phyloP scores from a whole-genome alignment of 345 rosid genomes.

The Abelmoschus esculentus region DNA sequence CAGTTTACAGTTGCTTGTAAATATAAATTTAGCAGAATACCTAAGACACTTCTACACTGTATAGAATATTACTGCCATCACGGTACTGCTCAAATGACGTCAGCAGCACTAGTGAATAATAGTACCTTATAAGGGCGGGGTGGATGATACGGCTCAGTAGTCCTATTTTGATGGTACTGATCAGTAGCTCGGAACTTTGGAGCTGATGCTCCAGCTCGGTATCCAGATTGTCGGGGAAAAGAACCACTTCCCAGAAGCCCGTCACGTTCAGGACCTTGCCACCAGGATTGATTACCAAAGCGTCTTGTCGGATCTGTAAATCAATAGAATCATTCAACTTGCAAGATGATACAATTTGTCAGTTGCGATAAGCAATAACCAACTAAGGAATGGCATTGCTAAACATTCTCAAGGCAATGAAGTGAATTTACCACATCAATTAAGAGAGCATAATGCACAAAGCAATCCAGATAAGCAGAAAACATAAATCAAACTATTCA shows the following conservation, averaged over 20 bases:
- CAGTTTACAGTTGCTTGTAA: not conserved
- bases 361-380: not conserved
- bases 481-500: constrained; percentile 1
- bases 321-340: constrained; percentile 9
- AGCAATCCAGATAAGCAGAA: constrained; percentile 1
- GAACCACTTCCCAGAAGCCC: constrained; percentile 98
- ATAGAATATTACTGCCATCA: not conserved
- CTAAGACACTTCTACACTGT: not conserved
- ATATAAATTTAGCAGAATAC: not conserved
- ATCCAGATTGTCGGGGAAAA: constrained; percentile 76
- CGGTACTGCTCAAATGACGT: not conserved
- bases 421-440: not conserved
- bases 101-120: not conserved
- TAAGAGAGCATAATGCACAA: not conserved
- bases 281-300: constrained; percentile 59
- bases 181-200: constrained; percentile 59
- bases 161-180: constrained; percentile 49
- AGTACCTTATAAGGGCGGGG: constrained; percentile 90
- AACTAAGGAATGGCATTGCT: not conserved
- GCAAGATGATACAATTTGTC: constrained; percentile 4
- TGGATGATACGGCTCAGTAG: constrained; percentile 83
- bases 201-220: constrained; percentile 47
- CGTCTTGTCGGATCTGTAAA: constrained; percentile 59
- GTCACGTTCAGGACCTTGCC: constrained; percentile 91
- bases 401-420: not conserved